Percentiles rank a stretch among this genome's conserved stretches.
Evolutionary conservation across 2,329 filamentous ascomycete genomes (phyloP).

Genomic region (Torrubiella hemipterigena): DNA sequence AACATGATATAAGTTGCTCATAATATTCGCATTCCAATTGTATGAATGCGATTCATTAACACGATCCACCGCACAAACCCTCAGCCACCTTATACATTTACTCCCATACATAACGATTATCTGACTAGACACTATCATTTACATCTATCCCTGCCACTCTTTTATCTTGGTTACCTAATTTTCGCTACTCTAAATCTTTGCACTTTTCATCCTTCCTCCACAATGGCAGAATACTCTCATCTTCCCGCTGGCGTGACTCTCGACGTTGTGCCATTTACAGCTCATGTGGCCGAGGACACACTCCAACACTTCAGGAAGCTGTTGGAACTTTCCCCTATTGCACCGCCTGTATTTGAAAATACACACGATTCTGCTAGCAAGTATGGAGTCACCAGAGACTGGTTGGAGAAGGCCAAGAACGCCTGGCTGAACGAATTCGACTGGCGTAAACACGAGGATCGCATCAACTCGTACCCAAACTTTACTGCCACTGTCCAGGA

Average conservation of each 20-base stretch:
- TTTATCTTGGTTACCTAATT: too few relatives aligned
- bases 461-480: conserved; percentile 35
- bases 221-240: conserved; percentile 5
- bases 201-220: background rate
- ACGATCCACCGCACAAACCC: too few relatives aligned
- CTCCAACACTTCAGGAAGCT: conserved; percentile 32
- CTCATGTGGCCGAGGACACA: conserved; percentile 27
- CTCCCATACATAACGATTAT: too few relatives aligned
- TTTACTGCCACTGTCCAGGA: conserved; percentile 28
- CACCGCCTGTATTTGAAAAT: conserved; percentile 36
- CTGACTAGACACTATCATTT: too few relatives aligned
- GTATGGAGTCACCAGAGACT: conserved; percentile 32
- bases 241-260: conserved; percentile 4
- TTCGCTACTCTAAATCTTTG: too few relatives aligned
- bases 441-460: conserved; percentile 25
- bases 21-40: too few relatives aligned
- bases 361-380: conserved; percentile 22
- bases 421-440: conserved; percentile 31
- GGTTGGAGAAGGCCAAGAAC: conserved; percentile 27
- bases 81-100: too few relatives aligned
- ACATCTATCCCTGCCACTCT: too few relatives aligned
- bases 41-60: too few relatives aligned
- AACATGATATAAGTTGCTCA: too few relatives aligned
- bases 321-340: conserved; percentile 33
- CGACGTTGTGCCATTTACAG: conserved; percentile 20